Percentiles rank a stretch among this genome's conserved stretches.
Evolutionary conservation across 306 rosid genomes (phyloP).

Genomic region (Sindora glabra): DNA sequence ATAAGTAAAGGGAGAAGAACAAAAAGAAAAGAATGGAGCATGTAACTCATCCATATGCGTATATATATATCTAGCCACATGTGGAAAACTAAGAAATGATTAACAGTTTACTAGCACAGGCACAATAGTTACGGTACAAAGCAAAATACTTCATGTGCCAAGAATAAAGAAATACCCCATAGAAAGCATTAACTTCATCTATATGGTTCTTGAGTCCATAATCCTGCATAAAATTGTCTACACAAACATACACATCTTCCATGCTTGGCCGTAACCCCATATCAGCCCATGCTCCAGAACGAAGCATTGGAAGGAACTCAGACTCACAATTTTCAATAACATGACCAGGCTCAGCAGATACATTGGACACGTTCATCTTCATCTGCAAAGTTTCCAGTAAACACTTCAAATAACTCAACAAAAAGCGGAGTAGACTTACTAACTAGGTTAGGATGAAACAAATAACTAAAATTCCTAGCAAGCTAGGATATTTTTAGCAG

Average conservation of each 20-base stretch:
- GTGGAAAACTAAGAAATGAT: background rate
- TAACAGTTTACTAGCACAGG: background rate
- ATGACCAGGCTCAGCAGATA: slow-evolving; percentile 29
- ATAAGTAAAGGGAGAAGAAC: no score
- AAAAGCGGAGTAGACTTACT: no score
- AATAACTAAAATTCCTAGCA: background rate
- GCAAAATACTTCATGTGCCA: background rate
- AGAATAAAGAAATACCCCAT: slow-evolving; percentile 52
- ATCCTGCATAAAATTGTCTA: slow-evolving; percentile 44
- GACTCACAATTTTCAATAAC: slow-evolving; percentile 35
- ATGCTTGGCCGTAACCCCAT: slow-evolving; percentile 54
- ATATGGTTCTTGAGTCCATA: slow-evolving; percentile 27
- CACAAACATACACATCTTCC: slow-evolving; percentile 78
- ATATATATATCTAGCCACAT: no score
- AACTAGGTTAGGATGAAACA: background rate
- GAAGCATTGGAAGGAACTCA: slow-evolving; percentile 53
- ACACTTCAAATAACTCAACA: background rate
- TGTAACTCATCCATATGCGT: no score
- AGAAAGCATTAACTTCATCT: slow-evolving; percentile 65
- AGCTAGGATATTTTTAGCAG: background rate
- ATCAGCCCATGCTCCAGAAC: slow-evolving; percentile 65
- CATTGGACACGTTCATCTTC: slow-evolving; percentile 38
- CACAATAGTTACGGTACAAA: slow-evolving; percentile 5
- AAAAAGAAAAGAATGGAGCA: no score
- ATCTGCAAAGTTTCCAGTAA: slow-evolving; percentile 24